Evolutionary conservation across 805 yeast species (phyloP).

Genomic region (Starmerella bacillaris): DNA sequence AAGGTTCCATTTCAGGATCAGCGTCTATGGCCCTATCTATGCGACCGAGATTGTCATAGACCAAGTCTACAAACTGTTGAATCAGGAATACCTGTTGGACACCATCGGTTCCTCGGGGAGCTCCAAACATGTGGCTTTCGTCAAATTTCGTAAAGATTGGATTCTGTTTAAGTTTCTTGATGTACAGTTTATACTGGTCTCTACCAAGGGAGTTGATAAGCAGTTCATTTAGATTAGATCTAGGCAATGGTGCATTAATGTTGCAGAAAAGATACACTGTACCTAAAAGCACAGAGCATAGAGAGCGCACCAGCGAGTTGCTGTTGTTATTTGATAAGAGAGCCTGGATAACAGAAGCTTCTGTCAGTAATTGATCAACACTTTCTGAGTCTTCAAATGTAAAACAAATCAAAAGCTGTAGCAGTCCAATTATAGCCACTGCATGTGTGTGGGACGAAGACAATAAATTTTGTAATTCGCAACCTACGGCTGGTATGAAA

Average conservation of each 20-base stretch:
- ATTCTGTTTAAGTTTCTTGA: slow-evolving; percentile 53
- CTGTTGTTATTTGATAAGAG: slow-evolving; percentile 47
- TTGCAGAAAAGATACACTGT: slow-evolving; percentile 60
- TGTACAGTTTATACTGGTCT: slow-evolving; percentile 56
- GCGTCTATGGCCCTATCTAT: slow-evolving; percentile 53
- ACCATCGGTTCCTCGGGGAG: slow-evolving; percentile 61
- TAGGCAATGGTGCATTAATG: slow-evolving; percentile 34
- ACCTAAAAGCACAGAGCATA: slow-evolving; percentile 56
- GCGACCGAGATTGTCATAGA: slow-evolving; percentile 53
- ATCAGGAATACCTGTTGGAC: slow-evolving; percentile 70
- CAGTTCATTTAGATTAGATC: slow-evolving; percentile 43
- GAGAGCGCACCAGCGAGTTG: slow-evolving; percentile 46
- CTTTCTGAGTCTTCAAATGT: slow-evolving; percentile 59
- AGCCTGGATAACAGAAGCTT: slow-evolving; percentile 46
- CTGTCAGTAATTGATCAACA: slow-evolving; percentile 55
- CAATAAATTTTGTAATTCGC: slow-evolving; percentile 48
- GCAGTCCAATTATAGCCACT: slow-evolving; percentile 50
- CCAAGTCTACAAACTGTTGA: slow-evolving; percentile 38
- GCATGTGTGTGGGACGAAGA: slow-evolving; percentile 45
- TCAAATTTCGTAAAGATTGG: slow-evolving; percentile 35
- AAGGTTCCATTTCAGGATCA: slow-evolving; percentile 60
- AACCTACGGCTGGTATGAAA: slow-evolving; percentile 60
- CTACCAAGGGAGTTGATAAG: slow-evolving; percentile 59
- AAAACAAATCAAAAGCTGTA: slow-evolving; percentile 60
- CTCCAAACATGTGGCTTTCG: slow-evolving; percentile 26